A percentile compares a stretch with the other conserved stretches of the same genome.
phyloP scores from a whole-genome alignment of 495 filamentous ascomycete species.

The Podospora didyma region DNA sequence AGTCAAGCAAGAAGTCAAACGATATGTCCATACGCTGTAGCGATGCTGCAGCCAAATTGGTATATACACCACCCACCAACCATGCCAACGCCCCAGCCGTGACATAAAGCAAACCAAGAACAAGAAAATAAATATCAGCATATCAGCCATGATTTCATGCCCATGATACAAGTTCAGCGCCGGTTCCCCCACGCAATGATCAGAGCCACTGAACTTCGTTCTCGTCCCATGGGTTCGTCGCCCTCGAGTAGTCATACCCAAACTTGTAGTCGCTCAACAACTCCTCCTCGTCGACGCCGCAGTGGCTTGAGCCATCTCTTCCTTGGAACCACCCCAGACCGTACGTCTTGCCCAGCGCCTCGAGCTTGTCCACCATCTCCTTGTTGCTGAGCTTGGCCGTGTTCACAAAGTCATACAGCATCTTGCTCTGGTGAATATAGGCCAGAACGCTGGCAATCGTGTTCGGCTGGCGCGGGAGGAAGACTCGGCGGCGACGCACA shows the following conservation, averaged over 20 bases:
- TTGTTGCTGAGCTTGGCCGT: constrained; percentile 56
- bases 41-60: too few species aligned
- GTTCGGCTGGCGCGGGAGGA: constrained; percentile 67
- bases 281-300: constrained; percentile 69
- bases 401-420: constrained; percentile 66
- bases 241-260: constrained; percentile 43
- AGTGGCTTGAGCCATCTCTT: constrained; percentile 59
- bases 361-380: constrained; percentile 53
- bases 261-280: constrained; percentile 56
- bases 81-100: too few species aligned
- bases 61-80: too few species aligned
- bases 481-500: constrained; percentile 52
- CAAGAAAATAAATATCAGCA: too few species aligned
- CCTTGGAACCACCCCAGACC: constrained; percentile 71
- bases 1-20: too few species aligned
- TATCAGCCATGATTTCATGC: too few species aligned
- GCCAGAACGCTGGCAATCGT: constrained; percentile 69
- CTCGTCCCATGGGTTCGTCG: constrained; percentile 42
- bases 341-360: constrained; percentile 55
- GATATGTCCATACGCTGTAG: too few species aligned
- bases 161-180: too few species aligned
- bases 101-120: too few species aligned
- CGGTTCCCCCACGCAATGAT: not conserved
- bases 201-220: constrained; percentile 28
- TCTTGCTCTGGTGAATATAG: constrained; percentile 69